Percentiles rank a stretch among this genome's conserved stretches.
Conservation (phyloP, 345 rosid genomes). For the thale cress (Arabidopsis thaliana) region TAIR10.1 NC_003076.8:25405501-25406000, state of each 20-base stretch:
- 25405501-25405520: slow-evolving; percentile 96
- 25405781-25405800: slow-evolving; percentile 54
- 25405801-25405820: slow-evolving; percentile 18
- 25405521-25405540: slow-evolving; percentile 62
- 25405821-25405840: not conserved
- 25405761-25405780: slow-evolving; percentile 66
- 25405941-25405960: slow-evolving; percentile 31
- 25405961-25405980: slow-evolving; percentile 4
- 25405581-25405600: slow-evolving; percentile 84
- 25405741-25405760: slow-evolving; percentile 75
- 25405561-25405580: slow-evolving; percentile 94
- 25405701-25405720: slow-evolving; percentile 57
- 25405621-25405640: not conserved
- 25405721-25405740: slow-evolving; percentile 52
- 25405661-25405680: not conserved
- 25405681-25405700: slow-evolving; percentile 1
- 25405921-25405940: slow-evolving; percentile 38
- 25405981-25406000: not conserved
- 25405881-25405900: slow-evolving; percentile 14
- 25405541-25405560: slow-evolving; percentile 74
- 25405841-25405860: slow-evolving; percentile 13
- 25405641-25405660: not conserved
- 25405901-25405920: slow-evolving; percentile 26
- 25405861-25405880: not conserved
- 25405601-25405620: slow-evolving; percentile 56